Conservation (phyloP, 257 asterid species). For the Solanum bukasovii region DNA sequence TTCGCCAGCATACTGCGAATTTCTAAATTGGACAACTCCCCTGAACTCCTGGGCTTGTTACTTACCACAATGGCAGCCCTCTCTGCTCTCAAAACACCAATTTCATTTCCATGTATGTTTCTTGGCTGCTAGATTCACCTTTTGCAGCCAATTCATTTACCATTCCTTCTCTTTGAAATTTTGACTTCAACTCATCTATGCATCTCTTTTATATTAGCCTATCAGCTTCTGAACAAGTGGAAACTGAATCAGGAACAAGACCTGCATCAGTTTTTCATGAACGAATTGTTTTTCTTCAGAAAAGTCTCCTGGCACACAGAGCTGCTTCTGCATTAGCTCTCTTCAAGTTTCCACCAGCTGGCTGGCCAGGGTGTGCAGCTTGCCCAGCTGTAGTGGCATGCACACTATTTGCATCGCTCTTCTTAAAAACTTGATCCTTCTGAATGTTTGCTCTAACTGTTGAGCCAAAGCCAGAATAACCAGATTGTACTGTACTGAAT, state of each 20-base stretch:
- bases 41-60: conserved; percentile 1
- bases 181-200: neutral
- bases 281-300: neutral
- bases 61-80: neutral
- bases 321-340: conserved; percentile 11
- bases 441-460: neutral
- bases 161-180: neutral
- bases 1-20: conserved; percentile 19
- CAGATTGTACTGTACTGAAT: neutral
- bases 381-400: neutral
- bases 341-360: conserved; percentile 8
- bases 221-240: neutral
- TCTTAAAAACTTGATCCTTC: neutral
- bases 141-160: neutral
- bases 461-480: neutral
- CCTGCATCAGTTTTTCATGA: neutral
- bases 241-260: neutral
- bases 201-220: neutral
- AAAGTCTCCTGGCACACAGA: neutral
- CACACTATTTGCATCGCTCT: neutral
- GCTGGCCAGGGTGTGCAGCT: conserved; percentile 3
- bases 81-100: neutral
- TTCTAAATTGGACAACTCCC: conserved; percentile 18
- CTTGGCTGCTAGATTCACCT: neutral
- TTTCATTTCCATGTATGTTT: neutral